Evolutionary conservation across 2,329 filamentous ascomycete species (phyloP), one percentile per base, ranked within the genome.

Genomic region (Alternaria solani): DNA sequence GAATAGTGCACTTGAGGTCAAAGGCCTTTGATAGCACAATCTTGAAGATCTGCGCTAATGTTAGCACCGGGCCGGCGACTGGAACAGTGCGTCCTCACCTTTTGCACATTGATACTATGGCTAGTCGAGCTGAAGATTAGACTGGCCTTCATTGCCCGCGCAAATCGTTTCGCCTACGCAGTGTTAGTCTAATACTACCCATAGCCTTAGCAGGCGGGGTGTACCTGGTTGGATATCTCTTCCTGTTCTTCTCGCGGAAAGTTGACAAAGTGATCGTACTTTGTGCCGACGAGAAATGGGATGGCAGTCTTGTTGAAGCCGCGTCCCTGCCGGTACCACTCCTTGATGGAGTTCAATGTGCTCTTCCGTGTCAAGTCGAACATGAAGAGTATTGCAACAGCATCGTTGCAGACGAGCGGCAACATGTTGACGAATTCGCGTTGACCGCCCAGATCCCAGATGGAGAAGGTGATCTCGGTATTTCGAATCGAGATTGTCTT

Each of bases 301-400:
- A 99, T 99, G n/a, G 95, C 95, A 14, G 95, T 99, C 85, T 99
- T 99, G 86, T 99, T 99, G 85, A 99, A 99, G 25, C 95, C 95
- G 66, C 95, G 88, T 48, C 95, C 95, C 81, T 99, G 95, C 56
- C 95, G 88, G 78, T 99, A 99, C 95, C 95, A 99, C 79, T 99
- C 95, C 84, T 99, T 99, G 85, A 99, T 98, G 74, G 93, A 97
- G 82, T 99, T 99, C 69, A 99, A 85, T 0, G 95, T 99, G 81
- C 94, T 97, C 85, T 99, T 99, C 70, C 95, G 88, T 30, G 95
- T 99, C 68, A 99, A 84, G 79, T 99, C 95, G 79, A 99, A 99
- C 95, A 99, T 99, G 87, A 99, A 99, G 42, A 99, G 86, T 68
- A 99, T 98, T 51, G 95, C 95, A 32, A 99, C 95, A 8, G 95